These are phyloP conservation scores for Conringia planisiliqua DNA, from an alignment of 345 rosid genomes.

Conservation along the genomic window DNA sequence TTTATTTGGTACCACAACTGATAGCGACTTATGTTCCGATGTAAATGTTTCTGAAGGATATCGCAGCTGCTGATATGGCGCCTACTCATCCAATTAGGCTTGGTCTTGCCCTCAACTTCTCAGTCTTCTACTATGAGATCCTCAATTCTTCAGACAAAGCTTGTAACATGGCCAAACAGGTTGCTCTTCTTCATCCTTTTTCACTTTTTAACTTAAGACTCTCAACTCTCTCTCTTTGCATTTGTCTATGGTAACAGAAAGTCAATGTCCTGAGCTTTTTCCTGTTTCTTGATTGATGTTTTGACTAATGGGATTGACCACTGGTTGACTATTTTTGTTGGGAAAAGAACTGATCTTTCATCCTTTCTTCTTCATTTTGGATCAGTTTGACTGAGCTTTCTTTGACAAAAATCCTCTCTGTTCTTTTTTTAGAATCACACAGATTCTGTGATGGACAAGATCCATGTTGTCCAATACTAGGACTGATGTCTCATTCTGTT, in stretches of 20 bases:
- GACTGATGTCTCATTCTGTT: neutral
- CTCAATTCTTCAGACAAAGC: slow-evolving; percentile 91
- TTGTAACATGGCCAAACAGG: slow-evolving; percentile 97
- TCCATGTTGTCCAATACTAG: neutral
- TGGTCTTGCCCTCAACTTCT: slow-evolving; percentile 83
- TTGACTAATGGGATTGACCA: slow-evolving; percentile 21
- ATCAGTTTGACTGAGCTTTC: neutral
- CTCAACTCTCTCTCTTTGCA: neutral
- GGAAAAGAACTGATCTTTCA: neutral
- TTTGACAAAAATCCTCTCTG: neutral
- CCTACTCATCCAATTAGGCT: slow-evolving; percentile 91
- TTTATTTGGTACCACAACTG: neutral
- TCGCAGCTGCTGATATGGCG: slow-evolving; percentile 72
- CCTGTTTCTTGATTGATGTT: neutral
- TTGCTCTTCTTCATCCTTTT: slow-evolving; percentile 4
- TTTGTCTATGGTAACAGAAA: neutral
- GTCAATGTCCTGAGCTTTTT: slow-evolving; percentile 8
- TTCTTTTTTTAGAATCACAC: neutral
- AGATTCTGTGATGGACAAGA: neutral
- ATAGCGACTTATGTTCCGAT: slow-evolving; percentile 5
- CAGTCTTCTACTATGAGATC: slow-evolving; percentile 88
- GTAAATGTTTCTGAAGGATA: slow-evolving; percentile 43
- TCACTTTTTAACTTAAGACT: neutral
- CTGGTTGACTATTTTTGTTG: slow-evolving; percentile 14
- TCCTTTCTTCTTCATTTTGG: neutral